These are phyloP conservation scores for Dactylellina parvicollis DNA, from an alignment of 2,329 filamentous ascomycete genomes.

Conservation along the genomic window DNA sequence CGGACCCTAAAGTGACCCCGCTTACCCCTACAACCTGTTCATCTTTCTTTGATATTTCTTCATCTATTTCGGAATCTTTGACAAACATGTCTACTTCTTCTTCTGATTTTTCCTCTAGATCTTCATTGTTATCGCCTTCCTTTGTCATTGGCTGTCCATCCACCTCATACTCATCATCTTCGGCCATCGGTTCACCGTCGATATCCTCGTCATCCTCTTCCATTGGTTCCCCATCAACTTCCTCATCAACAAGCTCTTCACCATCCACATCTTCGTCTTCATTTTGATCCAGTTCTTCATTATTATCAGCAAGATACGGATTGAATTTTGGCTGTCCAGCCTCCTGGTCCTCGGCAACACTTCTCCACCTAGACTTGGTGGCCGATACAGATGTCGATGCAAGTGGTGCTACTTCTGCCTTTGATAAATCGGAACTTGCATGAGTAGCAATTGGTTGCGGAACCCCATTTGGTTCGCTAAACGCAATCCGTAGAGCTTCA, in stretches of 20 bases:
- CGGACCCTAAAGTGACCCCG: conserved; percentile 54
- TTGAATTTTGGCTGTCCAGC: conserved; percentile 62
- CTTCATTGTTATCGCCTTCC: conserved; percentile 64
- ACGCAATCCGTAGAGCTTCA: conserved; percentile 74
- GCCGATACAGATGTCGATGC: conserved; percentile 25
- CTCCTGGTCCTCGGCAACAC: conserved; percentile 43
- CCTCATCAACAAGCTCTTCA: conserved; percentile 58
- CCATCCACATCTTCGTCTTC: conserved; percentile 62
- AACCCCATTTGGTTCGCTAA: conserved; percentile 74
- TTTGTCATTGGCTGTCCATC: conserved; percentile 65
- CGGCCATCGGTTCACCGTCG: conserved; percentile 59
- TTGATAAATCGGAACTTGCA: conserved; percentile 3
- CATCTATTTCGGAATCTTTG: conserved; percentile 55
- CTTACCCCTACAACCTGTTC: conserved; percentile 35
- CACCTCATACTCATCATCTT: conserved; percentile 58
- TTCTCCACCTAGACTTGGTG: conserved; percentile 42
- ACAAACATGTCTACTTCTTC: conserved; percentile 62
- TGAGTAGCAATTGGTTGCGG: conserved; percentile 12
- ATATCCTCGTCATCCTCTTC: conserved; percentile 60
- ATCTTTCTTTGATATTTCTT: conserved; percentile 56
- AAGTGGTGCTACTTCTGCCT: conserved; percentile 2
- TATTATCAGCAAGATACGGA: conserved; percentile 60
- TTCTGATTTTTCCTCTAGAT: conserved; percentile 63
- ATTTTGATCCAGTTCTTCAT: conserved; percentile 64
- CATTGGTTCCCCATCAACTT: conserved; percentile 55